A percentile compares a stretch with the other conserved stretches of the same genome.
Conservation (phyloP, 2,329 filamentous ascomycete genomes). For the Aspergillus tanneri region DNA sequence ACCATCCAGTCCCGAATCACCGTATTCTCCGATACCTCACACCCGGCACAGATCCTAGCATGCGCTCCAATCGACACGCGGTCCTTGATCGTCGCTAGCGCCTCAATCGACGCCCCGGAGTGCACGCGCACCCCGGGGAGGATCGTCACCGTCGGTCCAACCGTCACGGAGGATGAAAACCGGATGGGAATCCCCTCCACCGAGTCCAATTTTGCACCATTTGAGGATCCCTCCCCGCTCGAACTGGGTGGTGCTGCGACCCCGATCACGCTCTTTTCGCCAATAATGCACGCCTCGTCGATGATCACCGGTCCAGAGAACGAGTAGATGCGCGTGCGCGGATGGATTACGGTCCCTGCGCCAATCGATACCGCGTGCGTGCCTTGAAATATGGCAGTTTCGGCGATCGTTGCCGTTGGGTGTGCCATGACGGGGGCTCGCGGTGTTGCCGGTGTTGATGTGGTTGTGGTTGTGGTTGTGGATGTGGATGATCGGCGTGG, state of each 20-base stretch:
- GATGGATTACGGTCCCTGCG: conserved; percentile 79
- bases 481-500: no score
- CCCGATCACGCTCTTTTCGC: conserved; percentile 58
- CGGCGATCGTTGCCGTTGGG: conserved; percentile 40
- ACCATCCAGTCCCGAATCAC: conserved; percentile 66
- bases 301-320: conserved; percentile 75
- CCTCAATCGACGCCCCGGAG: conserved; percentile 45
- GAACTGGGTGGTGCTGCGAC: conserved; percentile 49
- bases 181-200: conserved; percentile 24
- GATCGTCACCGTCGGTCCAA: conserved; percentile 40
- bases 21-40: conserved; percentile 58
- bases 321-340: conserved; percentile 76
- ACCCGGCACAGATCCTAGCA: conserved; percentile 68
- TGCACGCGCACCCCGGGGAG: conserved; percentile 41
- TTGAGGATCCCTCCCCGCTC: no score
- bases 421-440: conserved; percentile 39
- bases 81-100: conserved; percentile 40
- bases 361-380: conserved; percentile 76
- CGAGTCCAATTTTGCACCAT: no score
- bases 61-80: conserved; percentile 49
- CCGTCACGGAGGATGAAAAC: conserved; percentile 40
- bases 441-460: conserved; percentile 26
- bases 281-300: conserved; percentile 77
- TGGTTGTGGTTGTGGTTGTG: conserved; percentile 6
- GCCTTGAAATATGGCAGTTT: conserved; percentile 53